phyloP scores from a whole-genome alignment of 345 rosid genomes.

The Salix koriyanagi region DNA sequence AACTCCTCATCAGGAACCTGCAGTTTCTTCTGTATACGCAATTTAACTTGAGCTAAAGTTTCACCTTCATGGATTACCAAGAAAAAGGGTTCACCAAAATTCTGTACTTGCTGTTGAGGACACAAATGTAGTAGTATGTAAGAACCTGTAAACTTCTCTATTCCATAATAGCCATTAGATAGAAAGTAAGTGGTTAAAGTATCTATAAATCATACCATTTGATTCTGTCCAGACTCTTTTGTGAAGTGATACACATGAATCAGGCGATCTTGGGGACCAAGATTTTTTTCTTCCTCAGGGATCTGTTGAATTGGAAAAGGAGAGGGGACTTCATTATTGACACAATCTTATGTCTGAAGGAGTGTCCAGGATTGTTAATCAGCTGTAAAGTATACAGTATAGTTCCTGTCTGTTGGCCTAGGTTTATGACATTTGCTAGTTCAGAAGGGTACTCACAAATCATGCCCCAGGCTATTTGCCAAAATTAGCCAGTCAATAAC shows the following conservation, averaged over 20 bases:
- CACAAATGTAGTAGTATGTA: not conserved
- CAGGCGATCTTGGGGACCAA: constrained; percentile 85
- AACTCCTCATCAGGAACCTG: constrained; percentile 93
- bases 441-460: not conserved
- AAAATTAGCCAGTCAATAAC: not conserved
- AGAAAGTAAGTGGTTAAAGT: not conserved
- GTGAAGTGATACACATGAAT: constrained; percentile 91
- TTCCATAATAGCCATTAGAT: not conserved
- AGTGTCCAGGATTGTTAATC: not conserved
- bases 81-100: constrained; percentile 98
- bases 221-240: constrained; percentile 75
- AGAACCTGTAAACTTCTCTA: not conserved
- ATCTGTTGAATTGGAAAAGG: constrained; percentile 36
- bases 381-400: not conserved
- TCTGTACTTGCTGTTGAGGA: constrained; percentile 64
- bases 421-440: not conserved
- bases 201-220: constrained; percentile 35
- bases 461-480: not conserved
- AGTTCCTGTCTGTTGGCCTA: not conserved
- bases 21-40: constrained; percentile 81
- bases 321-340: not conserved
- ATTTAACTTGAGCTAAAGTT: constrained; percentile 73
- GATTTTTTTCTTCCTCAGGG: constrained; percentile 93
- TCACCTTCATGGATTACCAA: constrained; percentile 91
- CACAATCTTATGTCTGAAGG: not conserved